Conservation (phyloP, 208 protist genomes). For the Wallacemonas rigidus region DNA sequence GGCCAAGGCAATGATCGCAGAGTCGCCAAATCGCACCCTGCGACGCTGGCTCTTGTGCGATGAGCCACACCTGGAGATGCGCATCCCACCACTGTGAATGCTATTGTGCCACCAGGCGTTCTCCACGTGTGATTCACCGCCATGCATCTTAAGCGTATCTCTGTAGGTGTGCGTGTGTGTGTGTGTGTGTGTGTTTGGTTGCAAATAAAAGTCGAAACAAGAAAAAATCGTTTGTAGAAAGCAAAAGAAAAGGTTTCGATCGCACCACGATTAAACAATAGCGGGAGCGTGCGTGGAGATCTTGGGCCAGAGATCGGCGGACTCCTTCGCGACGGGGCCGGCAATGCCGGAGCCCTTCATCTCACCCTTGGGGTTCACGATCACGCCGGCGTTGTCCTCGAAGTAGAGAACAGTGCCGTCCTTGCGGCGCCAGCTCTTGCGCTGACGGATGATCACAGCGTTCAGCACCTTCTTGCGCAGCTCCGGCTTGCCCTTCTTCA, state of each 20-base stretch:
- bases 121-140: too few relatives aligned
- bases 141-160: too few relatives aligned
- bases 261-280: constrained; percentile 91
- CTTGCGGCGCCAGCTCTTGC: constrained; percentile 98
- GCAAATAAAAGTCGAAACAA: constrained; percentile 20
- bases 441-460: constrained; percentile 98
- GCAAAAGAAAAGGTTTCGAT: constrained; percentile 20
- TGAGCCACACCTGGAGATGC: too few relatives aligned
- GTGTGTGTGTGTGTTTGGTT: background rate
- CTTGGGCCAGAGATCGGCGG: constrained; percentile 99
- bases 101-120: too few relatives aligned
- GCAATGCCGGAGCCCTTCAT: constrained; percentile 99
- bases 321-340: constrained; percentile 99
- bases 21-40: too few relatives aligned
- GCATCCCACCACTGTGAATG: too few relatives aligned
- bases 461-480: constrained; percentile 99
- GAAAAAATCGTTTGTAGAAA: constrained; percentile 26
- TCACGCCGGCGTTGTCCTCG: constrained; percentile 99
- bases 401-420: constrained; percentile 99
- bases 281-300: constrained; percentile 96
- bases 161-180: too few relatives aligned
- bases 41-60: too few relatives aligned
- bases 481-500: constrained; percentile 99
- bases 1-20: too few relatives aligned
- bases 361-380: constrained; percentile 99